Conservation (phyloP, 768 basidiomycete genomes). For the Astraeus odoratus region DNA sequence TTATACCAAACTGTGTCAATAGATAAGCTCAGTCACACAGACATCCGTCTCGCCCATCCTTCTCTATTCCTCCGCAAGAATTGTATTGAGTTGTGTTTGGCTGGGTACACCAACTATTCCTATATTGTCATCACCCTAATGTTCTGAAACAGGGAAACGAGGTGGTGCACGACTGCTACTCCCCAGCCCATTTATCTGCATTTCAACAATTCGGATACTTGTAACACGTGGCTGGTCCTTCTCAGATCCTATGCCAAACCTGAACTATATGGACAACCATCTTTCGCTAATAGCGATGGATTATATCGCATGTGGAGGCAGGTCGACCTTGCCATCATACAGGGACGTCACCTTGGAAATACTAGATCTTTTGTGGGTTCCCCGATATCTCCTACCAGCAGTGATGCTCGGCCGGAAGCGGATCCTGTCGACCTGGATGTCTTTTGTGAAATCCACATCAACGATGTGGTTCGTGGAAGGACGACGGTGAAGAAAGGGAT, state of each 20-base stretch:
- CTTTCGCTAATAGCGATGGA: conserved; percentile 54
- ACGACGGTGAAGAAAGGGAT: conserved; percentile 67
- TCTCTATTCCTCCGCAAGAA: conserved; percentile 75
- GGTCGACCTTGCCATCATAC: conserved; percentile 63
- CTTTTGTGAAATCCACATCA: conserved; percentile 74
- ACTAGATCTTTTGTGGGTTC: conserved; percentile 29
- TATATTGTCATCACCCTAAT: conserved; percentile 7
- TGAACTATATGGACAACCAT: conserved; percentile 65
- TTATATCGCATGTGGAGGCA: conserved; percentile 87
- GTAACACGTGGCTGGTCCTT: conserved; percentile 73
- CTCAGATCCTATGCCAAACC: conserved; percentile 75
- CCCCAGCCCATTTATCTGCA: conserved; percentile 69
- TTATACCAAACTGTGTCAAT: conserved; percentile 69
- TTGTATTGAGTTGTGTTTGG: conserved; percentile 65
- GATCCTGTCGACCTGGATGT: conserved; percentile 62
- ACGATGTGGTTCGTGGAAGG: conserved; percentile 59
- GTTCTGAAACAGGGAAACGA: conserved; percentile 41
- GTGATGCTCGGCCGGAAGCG: conserved; percentile 31
- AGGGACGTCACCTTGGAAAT: conserved; percentile 67
- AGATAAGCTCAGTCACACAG: conserved; percentile 69
- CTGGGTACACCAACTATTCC: conserved; percentile 36
- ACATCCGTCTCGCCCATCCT: conserved; percentile 68
- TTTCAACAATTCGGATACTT: conserved; percentile 56
- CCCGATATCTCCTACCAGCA: conserved; percentile 22
- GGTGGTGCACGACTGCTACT: conserved; percentile 45